Conservation (phyloP, 164 flowering plant species). For the Sextonia rubra region DNA sequence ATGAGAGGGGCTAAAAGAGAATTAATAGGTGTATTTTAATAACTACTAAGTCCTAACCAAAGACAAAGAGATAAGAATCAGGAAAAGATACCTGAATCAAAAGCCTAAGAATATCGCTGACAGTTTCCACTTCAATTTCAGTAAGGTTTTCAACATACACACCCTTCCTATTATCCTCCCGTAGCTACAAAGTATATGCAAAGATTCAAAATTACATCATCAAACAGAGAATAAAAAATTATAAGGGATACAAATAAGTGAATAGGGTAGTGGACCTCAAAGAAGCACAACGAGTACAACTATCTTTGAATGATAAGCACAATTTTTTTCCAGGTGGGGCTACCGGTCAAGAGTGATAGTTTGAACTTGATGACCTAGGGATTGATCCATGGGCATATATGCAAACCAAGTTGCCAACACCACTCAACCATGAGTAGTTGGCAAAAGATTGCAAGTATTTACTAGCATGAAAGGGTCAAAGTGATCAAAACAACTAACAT, state of each 20-base stretch:
- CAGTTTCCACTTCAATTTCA: slow-evolving; percentile 85
- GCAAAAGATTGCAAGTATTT: too few species aligned
- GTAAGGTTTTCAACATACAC: slow-evolving; percentile 95
- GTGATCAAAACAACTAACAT: too few species aligned
- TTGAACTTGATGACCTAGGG: too few species aligned
- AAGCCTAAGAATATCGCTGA: slow-evolving; percentile 73
- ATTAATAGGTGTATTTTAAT: background rate
- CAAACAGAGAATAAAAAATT: background rate
- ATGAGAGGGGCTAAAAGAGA: background rate
- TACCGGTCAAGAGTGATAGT: too few species aligned
- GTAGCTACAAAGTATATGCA: slow-evolving; percentile 42
- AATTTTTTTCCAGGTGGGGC: too few species aligned
- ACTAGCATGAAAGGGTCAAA: too few species aligned
- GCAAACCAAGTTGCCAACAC: too few species aligned
- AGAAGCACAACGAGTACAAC: background rate
- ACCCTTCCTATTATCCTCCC: slow-evolving; percentile 87
- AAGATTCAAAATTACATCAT: background rate
- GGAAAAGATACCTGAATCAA: slow-evolving; percentile 54
- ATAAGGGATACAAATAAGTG: background rate
- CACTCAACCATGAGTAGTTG: too few species aligned
- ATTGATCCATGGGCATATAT: too few species aligned
- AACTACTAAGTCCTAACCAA: background rate
- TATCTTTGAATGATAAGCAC: too few species aligned
- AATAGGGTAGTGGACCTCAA: background rate
- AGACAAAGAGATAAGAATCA: background rate